These are phyloP conservation scores for Lodderomyces theae DNA, from an alignment of 1,139 yeast species.

Conservation along the genomic window DNA sequence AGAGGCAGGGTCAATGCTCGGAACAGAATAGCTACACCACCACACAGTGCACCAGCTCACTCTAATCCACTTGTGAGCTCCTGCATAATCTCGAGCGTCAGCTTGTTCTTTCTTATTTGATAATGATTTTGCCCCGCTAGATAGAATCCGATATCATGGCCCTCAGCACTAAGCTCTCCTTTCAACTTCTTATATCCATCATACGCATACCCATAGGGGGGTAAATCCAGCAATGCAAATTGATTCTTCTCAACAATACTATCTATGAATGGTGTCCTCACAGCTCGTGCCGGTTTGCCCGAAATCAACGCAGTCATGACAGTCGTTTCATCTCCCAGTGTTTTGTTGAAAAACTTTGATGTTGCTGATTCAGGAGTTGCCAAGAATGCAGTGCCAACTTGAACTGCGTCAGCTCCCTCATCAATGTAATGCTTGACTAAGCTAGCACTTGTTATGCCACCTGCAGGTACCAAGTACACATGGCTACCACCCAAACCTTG, in stretches of 20 bases:
- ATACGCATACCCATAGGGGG: conserved; percentile 38
- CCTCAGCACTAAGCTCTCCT: conserved; percentile 5
- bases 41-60: no score
- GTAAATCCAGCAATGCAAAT: conserved; percentile 18
- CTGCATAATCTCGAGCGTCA: conserved; percentile 16
- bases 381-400: conserved; percentile 46
- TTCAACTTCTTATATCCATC: conserved; percentile 29
- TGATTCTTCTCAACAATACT: conserved; percentile 10
- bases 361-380: conserved; percentile 32
- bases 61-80: conserved; percentile 11
- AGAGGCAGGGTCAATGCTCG: no score
- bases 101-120: conserved; percentile 14
- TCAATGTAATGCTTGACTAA: conserved; percentile 25
- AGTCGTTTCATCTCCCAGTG: conserved; percentile 19
- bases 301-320: conserved; percentile 35
- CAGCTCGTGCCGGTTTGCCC: conserved; percentile 39
- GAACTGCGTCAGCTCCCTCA: conserved; percentile 46
- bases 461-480: conserved; percentile 43
- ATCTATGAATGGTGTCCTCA: conserved; percentile 31
- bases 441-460: conserved; percentile 39
- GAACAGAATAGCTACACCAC: no score
- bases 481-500: conserved; percentile 6
- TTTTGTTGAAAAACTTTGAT: conserved; percentile 18
- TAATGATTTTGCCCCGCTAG: conserved; percentile 34
- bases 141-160: conserved; percentile 26